These are phyloP conservation scores for Erysiphe pisi DNA, from an alignment of 2,329 filamentous ascomycete genomes.

Conservation along the genomic window DNA sequence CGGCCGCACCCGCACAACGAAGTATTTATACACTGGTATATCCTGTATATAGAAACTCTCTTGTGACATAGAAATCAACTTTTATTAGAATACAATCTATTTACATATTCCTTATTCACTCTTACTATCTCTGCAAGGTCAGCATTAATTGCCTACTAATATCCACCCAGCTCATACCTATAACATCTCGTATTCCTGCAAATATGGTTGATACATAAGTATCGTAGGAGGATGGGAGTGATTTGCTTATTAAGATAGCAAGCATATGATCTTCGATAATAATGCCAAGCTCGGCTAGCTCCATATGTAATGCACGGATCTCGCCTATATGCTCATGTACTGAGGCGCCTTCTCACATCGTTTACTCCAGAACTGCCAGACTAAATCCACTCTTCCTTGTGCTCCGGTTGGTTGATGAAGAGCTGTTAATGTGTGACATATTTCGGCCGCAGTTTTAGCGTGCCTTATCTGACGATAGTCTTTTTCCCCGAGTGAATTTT, in stretches of 20 bases:
- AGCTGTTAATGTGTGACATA: neutral
- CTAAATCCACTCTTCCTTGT: constrained; percentile 11
- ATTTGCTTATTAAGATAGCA: constrained; percentile 17
- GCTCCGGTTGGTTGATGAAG: constrained; percentile 25
- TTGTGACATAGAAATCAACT: too few relatives aligned
- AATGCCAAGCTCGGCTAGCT: constrained; percentile 24
- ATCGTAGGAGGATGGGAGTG: neutral
- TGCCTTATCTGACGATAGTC: constrained; percentile 20
- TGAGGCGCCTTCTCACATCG: neutral
- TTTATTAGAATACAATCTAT: too few relatives aligned
- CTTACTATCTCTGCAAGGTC: too few relatives aligned
- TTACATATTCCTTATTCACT: too few relatives aligned
- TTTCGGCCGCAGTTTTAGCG: neutral
- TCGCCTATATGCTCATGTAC: constrained; percentile 8
- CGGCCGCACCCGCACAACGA: too few relatives aligned
- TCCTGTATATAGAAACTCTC: too few relatives aligned
- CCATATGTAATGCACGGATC: neutral
- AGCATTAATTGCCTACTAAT: too few relatives aligned
- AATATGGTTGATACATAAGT: constrained; percentile 20
- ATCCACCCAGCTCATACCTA: too few relatives aligned
- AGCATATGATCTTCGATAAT: constrained; percentile 25
- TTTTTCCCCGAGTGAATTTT: constrained; percentile 4
- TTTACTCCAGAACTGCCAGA: constrained; percentile 17
- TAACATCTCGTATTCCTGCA: constrained; percentile 19
- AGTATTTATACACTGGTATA: too few relatives aligned